These are phyloP conservation scores for Petrea volubilis DNA, from an alignment of 257 asterid species.

Conservation along the genomic window DNA sequence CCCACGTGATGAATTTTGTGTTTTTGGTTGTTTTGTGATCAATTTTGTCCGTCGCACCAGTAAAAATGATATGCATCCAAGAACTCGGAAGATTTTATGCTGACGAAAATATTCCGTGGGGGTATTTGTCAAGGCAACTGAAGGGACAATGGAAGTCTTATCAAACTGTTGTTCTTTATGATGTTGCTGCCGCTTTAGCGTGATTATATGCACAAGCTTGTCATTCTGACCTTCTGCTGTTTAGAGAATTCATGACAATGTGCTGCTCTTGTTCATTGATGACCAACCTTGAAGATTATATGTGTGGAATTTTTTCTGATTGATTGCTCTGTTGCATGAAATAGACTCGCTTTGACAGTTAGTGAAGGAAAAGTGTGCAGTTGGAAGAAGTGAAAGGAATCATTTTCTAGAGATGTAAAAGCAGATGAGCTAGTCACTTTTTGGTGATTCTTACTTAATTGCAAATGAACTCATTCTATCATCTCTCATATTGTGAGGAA, in stretches of 20 bases:
- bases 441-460: background rate
- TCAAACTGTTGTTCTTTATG: slow-evolving; percentile 2
- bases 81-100: slow-evolving; percentile 56
- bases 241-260: background rate
- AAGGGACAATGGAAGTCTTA: slow-evolving; percentile 57
- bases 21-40: background rate
- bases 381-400: background rate
- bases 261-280: background rate
- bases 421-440: background rate
- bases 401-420: background rate
- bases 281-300: background rate
- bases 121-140: slow-evolving; percentile 75
- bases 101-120: slow-evolving; percentile 70
- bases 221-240: background rate
- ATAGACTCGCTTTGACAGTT: background rate
- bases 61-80: slow-evolving; percentile 81
- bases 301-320: background rate
- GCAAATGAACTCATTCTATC: background rate
- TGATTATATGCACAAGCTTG: background rate
- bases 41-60: slow-evolving; percentile 39
- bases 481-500: background rate
- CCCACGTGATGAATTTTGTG: background rate
- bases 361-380: background rate
- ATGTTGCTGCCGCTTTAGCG: background rate
- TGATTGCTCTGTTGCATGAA: background rate